These are phyloP conservation scores for Amanita exitialis DNA, from an alignment of 768 basidiomycete genomes.

Conservation along the genomic window DNA sequence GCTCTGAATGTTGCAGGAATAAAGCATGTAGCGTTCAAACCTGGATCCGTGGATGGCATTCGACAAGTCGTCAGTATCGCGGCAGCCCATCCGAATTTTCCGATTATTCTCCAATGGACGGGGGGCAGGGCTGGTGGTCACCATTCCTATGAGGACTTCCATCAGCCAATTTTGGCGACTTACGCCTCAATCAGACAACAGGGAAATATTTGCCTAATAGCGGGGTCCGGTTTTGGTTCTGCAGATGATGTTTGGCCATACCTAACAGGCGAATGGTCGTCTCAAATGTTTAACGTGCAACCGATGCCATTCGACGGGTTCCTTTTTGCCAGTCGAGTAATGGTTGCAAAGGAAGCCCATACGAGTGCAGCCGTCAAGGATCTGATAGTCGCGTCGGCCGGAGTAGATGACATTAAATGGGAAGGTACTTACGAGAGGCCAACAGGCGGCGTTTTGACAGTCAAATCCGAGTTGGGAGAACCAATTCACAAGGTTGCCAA, in stretches of 20 bases:
- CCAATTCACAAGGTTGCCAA: conserved; percentile 99
- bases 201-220: conserved; percentile 81
- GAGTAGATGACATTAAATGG: conserved; percentile 85
- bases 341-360: conserved; percentile 98
- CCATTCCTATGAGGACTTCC: conserved; percentile 98
- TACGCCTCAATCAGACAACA: conserved; percentile 88
- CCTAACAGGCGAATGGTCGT: conserved; percentile 92
- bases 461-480: conserved; percentile 95
- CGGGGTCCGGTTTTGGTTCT: conserved; percentile 92
- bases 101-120: conserved; percentile 98
- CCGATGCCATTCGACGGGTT: conserved; percentile 99
- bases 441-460: conserved; percentile 93
- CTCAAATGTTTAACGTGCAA: conserved; percentile 68
- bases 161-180: conserved; percentile 86
- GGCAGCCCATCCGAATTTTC: conserved; percentile 87
- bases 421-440: conserved; percentile 92
- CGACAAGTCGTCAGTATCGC: conserved; percentile 97
- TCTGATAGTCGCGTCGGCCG: conserved; percentile 88
- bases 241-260: conserved; percentile 96
- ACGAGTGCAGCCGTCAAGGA: conserved; percentile 93
- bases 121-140: conserved; percentile 98
- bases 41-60: conserved; percentile 95
- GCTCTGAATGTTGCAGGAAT: conserved; percentile 78
- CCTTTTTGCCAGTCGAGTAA: conserved; percentile 92
- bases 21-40: conserved; percentile 96